Evolutionary conservation across 805 yeast species (phyloP).

Genomic region (Pichia heedii): DNA sequence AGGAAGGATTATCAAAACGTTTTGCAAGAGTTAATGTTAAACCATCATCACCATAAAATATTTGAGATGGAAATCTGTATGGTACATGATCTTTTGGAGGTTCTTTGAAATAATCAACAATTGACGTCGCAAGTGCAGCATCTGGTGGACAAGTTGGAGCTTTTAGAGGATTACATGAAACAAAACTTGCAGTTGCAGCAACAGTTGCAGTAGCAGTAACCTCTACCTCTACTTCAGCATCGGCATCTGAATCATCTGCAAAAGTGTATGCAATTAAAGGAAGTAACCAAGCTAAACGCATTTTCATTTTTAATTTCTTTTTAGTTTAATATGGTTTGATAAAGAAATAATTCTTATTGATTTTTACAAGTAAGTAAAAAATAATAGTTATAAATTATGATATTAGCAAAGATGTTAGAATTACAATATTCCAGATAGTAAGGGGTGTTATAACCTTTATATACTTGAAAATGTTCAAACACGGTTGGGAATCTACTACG

Average conservation of each 20-base stretch:
- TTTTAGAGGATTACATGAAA: slow-evolving; percentile 26
- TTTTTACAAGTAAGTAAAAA: no score
- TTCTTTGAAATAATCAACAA: slow-evolving; percentile 42
- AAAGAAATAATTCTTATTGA: no score
- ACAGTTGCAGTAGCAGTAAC: slow-evolving; percentile 4
- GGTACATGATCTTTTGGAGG: slow-evolving; percentile 36
- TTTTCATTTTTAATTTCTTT: no score
- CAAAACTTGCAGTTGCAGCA: slow-evolving; percentile 12
- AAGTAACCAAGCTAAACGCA: neutral
- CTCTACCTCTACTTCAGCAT: neutral
- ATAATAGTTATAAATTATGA: no score
- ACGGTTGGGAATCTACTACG: no score
- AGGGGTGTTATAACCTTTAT: no score
- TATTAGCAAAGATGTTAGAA: no score
- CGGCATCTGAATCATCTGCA: slow-evolving; percentile 1
- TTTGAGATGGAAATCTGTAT: slow-evolving; percentile 34
- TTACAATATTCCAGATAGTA: no score
- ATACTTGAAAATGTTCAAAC: no score
- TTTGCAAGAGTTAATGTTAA: slow-evolving; percentile 47
- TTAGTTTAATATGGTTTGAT: no score
- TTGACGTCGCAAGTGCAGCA: slow-evolving; percentile 53
- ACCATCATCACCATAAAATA: slow-evolving; percentile 49
- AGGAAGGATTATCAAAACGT: slow-evolving; percentile 68
- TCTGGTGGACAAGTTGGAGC: slow-evolving; percentile 30
- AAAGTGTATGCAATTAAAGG: neutral